A percentile compares a stretch with the other conserved stretches of the same genome.
Conservation (phyloP, 495 filamentous ascomycete species). For the Lentithecium fluviatile region DNA sequence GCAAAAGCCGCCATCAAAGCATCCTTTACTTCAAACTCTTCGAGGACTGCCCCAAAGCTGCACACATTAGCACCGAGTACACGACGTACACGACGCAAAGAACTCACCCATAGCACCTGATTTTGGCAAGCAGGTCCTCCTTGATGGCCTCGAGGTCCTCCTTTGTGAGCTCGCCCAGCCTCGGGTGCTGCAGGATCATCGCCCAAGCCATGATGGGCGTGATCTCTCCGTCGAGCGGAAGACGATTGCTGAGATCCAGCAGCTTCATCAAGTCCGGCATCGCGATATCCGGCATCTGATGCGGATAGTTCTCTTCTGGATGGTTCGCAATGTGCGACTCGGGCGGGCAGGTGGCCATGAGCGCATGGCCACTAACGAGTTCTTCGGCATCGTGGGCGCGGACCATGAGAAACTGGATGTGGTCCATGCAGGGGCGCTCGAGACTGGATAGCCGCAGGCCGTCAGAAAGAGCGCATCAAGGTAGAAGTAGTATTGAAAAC, state of each 20-base stretch:
- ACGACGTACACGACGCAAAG: conserved; percentile 25
- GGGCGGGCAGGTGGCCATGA: conserved; percentile 88
- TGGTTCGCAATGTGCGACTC: conserved; percentile 47
- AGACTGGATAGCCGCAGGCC: conserved; percentile 56
- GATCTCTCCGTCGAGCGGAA: conserved; percentile 88
- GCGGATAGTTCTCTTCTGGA: conserved; percentile 46
- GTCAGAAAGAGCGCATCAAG: conserved; percentile 19
- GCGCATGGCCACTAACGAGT: conserved; percentile 68
- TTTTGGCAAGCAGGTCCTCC: conserved; percentile 70
- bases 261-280: conserved; percentile 74
- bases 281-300: conserved; percentile 67
- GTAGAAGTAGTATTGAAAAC: conserved; percentile 1
- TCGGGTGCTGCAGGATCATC: conserved; percentile 69
- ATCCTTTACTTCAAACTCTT: conserved; percentile 90
- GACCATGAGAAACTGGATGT: conserved; percentile 75
- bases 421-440: conserved; percentile 92
- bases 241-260: conserved; percentile 76
- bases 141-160: conserved; percentile 73
- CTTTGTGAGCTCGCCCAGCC: conserved; percentile 59
- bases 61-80: conserved; percentile 13
- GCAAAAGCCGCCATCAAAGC: conserved; percentile 73
- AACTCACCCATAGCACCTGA: conserved; percentile 90
- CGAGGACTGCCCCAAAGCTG: conserved; percentile 80
- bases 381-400: conserved; percentile 52
- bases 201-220: conserved; percentile 97